Percentiles rank a stretch among this genome's conserved stretches.
Evolutionary conservation across 176 grass and related monocot species (phyloP).

Genomic region (Bonia amplexicaulis): DNA sequence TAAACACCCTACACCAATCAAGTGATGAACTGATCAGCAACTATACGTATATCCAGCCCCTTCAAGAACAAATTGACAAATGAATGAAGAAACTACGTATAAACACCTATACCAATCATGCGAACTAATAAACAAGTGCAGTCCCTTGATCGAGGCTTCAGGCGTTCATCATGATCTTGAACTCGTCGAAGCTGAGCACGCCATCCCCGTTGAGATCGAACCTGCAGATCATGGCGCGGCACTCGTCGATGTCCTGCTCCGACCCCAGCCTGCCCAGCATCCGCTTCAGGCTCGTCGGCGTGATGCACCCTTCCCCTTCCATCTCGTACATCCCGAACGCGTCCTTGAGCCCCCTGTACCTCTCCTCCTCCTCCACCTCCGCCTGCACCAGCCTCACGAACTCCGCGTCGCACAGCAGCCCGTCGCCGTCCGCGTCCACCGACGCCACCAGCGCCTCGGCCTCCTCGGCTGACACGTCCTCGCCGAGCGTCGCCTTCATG

Average conservation of each 20-base stretch:
- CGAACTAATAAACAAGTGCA: neutral
- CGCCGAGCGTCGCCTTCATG: constrained; percentile 31
- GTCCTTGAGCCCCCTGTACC: neutral
- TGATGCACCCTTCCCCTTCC: constrained; percentile 36
- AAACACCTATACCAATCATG: too few relatives aligned
- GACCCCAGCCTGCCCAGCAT: constrained; percentile 33
- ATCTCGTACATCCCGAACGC: constrained; percentile 45
- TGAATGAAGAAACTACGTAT: too few relatives aligned
- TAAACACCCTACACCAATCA: neutral
- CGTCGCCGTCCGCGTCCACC: constrained; percentile 42
- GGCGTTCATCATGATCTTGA: constrained; percentile 51
- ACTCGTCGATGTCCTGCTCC: constrained; percentile 27
- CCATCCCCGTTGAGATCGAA: constrained; percentile 53
- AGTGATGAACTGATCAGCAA: neutral
- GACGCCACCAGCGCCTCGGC: constrained; percentile 30
- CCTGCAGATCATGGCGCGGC: constrained; percentile 45
- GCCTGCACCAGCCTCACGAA: constrained; percentile 24
- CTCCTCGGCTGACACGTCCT: constrained; percentile 8
- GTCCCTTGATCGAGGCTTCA: neutral
- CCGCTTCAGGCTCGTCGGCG: constrained; percentile 21
- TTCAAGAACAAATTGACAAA: neutral
- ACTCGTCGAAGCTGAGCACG: constrained; percentile 53
- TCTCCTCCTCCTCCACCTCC: constrained; percentile 1
- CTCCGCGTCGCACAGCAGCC: constrained; percentile 24
- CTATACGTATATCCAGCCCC: neutral